phyloP scores from a whole-genome alignment of 176 grass and related monocot genomes.

The Cenchrus americanus region DNA sequence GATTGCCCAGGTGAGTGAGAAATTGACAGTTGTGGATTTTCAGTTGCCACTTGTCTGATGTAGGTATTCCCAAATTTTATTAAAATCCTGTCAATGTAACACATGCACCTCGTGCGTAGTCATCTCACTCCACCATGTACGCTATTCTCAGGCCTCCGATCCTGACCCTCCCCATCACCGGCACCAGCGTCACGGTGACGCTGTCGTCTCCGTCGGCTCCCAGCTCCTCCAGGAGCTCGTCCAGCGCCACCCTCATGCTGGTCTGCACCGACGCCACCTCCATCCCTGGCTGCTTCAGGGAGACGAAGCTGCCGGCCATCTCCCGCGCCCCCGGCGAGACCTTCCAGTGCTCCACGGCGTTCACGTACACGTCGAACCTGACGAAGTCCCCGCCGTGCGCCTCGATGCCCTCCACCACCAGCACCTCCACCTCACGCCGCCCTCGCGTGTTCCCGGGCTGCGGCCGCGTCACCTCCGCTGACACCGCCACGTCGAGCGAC shows the following conservation, averaged over 20 bases:
- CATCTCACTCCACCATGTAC: constrained; percentile 18
- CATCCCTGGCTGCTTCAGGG: background rate
- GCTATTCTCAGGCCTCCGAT: constrained; percentile 35
- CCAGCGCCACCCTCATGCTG: constrained; percentile 51
- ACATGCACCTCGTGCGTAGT: background rate
- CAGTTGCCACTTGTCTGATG: background rate
- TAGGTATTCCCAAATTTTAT: background rate
- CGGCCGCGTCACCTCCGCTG: constrained; percentile 6
- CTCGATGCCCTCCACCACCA: constrained; percentile 43
- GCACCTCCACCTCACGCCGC: constrained; percentile 26
- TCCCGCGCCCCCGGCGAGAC: constrained; percentile 38
- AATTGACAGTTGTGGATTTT: background rate
- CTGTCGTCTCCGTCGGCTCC: constrained; percentile 29
- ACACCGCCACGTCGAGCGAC: background rate
- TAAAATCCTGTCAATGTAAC: constrained; percentile 5
- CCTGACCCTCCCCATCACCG: constrained; percentile 38
- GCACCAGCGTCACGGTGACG: constrained; percentile 59
- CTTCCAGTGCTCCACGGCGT: constrained; percentile 41
- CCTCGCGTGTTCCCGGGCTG: too few species aligned
- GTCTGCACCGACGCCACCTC: constrained; percentile 1
- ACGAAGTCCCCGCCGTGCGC: constrained; percentile 11
- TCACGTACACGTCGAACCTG: constrained; percentile 56
- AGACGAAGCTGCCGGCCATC: constrained; percentile 59
- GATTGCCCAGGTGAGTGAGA: background rate
- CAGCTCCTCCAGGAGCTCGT: constrained; percentile 44